These are phyloP conservation scores for Malus asiatica DNA, from an alignment of 306 rosid species.

Conservation along the genomic window DNA sequence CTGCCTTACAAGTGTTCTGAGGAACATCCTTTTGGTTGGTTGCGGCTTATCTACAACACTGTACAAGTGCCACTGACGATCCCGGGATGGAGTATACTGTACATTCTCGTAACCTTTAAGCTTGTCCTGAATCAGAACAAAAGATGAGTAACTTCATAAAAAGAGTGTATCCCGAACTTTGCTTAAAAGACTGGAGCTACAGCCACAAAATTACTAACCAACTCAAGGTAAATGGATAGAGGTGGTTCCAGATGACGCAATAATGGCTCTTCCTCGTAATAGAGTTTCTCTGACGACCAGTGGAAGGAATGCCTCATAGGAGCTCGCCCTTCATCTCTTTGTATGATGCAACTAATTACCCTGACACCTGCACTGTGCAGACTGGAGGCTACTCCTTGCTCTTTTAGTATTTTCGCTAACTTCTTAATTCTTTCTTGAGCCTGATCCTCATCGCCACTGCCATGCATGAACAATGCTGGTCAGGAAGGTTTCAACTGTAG, in stretches of 20 bases:
- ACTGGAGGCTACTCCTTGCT: constrained; percentile 65
- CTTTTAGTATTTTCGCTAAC: constrained; percentile 85
- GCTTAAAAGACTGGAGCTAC: not conserved
- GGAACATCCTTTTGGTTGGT: constrained; percentile 82
- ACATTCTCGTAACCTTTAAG: constrained; percentile 81
- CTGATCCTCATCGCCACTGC: constrained; percentile 97
- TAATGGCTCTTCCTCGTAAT: constrained; percentile 81
- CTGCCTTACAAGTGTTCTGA: constrained; percentile 90
- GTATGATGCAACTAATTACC: constrained; percentile 89
- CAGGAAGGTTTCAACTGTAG: constrained; percentile 15
- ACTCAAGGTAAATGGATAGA: constrained; percentile 90
- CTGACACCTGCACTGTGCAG: constrained; percentile 71
- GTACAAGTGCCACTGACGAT: constrained; percentile 98
- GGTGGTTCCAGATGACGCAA: constrained; percentile 98
- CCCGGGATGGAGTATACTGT: constrained; percentile 83
- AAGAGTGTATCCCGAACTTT: constrained; percentile 12
- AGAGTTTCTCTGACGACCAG: constrained; percentile 72
- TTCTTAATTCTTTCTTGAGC: constrained; percentile 93
- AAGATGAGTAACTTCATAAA: constrained; percentile 20
- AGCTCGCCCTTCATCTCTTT: constrained; percentile 97
- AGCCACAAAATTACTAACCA: constrained; percentile 50
- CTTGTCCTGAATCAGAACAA: constrained; percentile 58
- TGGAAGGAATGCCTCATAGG: constrained; percentile 99
- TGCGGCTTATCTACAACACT: constrained; percentile 67
- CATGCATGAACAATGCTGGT: constrained; percentile 26